Conservation (phyloP, 768 basidiomycete genomes). For the Tricholoma terreum region DNA sequence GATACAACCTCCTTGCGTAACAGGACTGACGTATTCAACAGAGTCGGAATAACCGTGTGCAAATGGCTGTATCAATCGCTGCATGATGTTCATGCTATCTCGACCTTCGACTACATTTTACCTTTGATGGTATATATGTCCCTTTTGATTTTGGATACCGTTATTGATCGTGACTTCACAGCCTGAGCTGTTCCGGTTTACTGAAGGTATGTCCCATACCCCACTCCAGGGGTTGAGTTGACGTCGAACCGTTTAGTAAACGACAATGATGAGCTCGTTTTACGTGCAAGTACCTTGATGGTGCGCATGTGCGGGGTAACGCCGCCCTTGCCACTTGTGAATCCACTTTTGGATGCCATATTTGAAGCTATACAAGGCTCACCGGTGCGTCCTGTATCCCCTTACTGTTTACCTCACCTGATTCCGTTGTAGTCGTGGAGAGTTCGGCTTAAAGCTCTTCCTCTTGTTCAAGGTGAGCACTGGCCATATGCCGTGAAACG, state of each 20-base stretch:
- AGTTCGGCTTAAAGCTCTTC: slow-evolving; percentile 82
- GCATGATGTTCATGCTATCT: slow-evolving; percentile 73
- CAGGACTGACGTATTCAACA: slow-evolving; percentile 20
- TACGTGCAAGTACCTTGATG: slow-evolving; percentile 64
- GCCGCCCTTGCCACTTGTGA: slow-evolving; percentile 66
- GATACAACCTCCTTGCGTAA: slow-evolving; percentile 1
- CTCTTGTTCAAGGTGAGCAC: slow-evolving; percentile 68
- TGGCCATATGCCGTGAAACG: background rate
- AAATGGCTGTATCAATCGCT: slow-evolving; percentile 75
- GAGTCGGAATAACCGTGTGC: slow-evolving; percentile 65
- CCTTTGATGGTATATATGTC: slow-evolving; percentile 63
- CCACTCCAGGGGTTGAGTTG: background rate
- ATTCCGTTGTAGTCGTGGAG: slow-evolving; percentile 66
- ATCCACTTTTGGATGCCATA: slow-evolving; percentile 65
- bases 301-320: slow-evolving; percentile 85
- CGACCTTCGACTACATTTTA: slow-evolving; percentile 77
- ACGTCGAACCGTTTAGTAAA: slow-evolving; percentile 43
- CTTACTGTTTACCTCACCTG: slow-evolving; percentile 4
- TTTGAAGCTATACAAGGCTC: slow-evolving; percentile 77
- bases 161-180: slow-evolving; percentile 21
- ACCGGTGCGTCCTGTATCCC: slow-evolving; percentile 44
- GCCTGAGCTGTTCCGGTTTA: slow-evolving; percentile 75
- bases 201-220: slow-evolving; percentile 48
- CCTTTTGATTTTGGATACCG: background rate
- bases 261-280: slow-evolving; percentile 69